Base-by-base conservation (phyloP, 2,329 filamentous ascomycete species). In the Talaromyces sp. region DNA sequence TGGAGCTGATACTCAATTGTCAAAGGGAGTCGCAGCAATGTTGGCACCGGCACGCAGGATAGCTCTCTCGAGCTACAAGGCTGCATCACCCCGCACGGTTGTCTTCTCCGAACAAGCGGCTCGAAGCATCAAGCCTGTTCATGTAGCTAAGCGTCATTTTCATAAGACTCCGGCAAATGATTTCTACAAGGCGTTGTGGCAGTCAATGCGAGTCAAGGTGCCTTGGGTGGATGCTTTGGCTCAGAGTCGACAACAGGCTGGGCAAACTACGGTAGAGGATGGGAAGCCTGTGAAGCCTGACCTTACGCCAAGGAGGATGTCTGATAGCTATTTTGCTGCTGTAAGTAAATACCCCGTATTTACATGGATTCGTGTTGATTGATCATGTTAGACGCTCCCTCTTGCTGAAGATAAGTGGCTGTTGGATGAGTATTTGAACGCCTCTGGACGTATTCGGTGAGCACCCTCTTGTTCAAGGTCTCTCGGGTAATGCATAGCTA, bases 371-470 rank as follows among this genome's bases (percentile, higher is more conserved):
- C 13, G 1, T 53, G 13, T 15, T 61, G 49, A 54, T 36, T 34
- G 15, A 10, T 3, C 5, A 34, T 36, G 11, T 73, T 77, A 88
- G 86, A 78, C 88, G 17, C 80, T 92, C 31, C 89, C 89, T 6
- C 80, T 93, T 10, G 89, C 86, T 5, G 88, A 86, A 72, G 91
- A 93, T 72, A 89, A 89, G 61, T 93, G 89, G 89, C 80, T 93
- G 13, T 83, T 91, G 11, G 91, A 93, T 73, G 90, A 88, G 0
- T 93, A 93, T 72, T 85, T 92, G 72, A 93, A 93, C 76, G 85
- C 89, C 0, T 88, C 87, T 0, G 91, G 91, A 0, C 89, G 92
- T 70, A 90, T 93, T 70, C 83, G 88, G 83, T 85, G 75, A 7
- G 65, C 43, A 19, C 34, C 34, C 19, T 3, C 27, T 4, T 17